Percentiles rank a stretch among this genome's conserved stretches.
These are phyloP conservation scores for Colletotrichum siamense DNA, from an alignment of 2,329 filamentous ascomycete species.

Conservation along the genomic window DNA sequence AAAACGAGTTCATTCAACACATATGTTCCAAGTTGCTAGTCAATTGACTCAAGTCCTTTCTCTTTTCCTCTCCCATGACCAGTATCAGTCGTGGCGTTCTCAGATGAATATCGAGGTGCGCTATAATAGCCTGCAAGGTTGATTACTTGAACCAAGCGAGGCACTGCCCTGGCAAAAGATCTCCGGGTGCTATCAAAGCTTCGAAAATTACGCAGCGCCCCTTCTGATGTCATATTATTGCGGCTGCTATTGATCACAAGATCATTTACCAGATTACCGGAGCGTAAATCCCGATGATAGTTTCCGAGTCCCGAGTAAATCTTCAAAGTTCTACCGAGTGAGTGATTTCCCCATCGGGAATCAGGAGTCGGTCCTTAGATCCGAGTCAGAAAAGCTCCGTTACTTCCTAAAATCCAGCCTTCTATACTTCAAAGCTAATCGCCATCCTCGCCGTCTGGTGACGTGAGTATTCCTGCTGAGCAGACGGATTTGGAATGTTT, in stretches of 20 bases:
- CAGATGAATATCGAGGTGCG: background rate
- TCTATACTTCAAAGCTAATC: background rate
- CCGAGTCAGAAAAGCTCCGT: background rate
- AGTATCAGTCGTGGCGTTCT: background rate
- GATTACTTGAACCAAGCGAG: background rate
- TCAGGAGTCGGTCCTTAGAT: background rate
- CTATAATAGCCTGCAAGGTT: background rate
- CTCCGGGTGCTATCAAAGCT: background rate
- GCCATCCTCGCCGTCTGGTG: background rate
- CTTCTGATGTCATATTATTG: background rate
- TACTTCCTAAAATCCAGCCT: background rate
- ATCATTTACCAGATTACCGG: background rate
- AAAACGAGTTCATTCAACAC: background rate
- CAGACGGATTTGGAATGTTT: background rate
- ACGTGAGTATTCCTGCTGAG: background rate
- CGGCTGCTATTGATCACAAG: background rate
- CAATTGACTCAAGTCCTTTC: background rate
- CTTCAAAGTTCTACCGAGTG: background rate
- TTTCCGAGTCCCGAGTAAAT: background rate
- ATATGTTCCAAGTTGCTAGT: background rate
- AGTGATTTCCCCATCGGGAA: background rate
- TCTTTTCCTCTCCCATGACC: background rate
- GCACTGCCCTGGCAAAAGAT: background rate
- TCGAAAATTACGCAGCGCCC: background rate
- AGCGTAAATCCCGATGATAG: background rate